A percentile compares a stretch with the other conserved stretches of the same genome.
Evolutionary conservation across 116 monocot genomes (phyloP).

Genomic region (Iris pallida): DNA sequence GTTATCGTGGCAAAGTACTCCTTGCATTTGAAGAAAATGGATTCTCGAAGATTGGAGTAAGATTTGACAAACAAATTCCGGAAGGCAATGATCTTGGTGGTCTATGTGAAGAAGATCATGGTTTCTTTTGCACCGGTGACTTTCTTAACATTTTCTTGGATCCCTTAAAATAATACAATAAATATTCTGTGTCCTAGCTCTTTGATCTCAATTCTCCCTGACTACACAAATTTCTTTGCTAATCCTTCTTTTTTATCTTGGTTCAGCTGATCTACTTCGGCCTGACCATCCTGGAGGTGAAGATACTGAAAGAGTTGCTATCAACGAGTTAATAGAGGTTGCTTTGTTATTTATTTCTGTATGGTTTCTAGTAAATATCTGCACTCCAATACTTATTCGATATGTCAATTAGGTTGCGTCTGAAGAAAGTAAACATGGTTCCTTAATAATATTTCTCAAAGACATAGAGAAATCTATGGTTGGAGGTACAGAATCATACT

Average conservation of each 20-base stretch:
- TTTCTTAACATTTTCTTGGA: not conserved
- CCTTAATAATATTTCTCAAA: constrained; percentile 65
- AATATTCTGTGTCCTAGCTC: not conserved
- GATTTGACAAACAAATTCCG: constrained; percentile 89
- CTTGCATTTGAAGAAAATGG: constrained; percentile 95
- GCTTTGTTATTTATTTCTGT: not conserved
- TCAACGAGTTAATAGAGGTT: constrained; percentile 81
- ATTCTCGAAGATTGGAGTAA: constrained; percentile 88
- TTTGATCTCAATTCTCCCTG: not conserved
- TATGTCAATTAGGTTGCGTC: constrained; percentile 44
- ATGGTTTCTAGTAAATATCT: not conserved
- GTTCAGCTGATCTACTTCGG: constrained; percentile 71
- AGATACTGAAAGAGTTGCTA: constrained; percentile 70
- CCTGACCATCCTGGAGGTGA: constrained; percentile 54
- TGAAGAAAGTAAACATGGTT: constrained; percentile 64
- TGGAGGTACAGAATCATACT: constrained; percentile 48
- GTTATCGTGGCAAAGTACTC: constrained; percentile 82
- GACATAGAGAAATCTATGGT: constrained; percentile 70
- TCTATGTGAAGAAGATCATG: constrained; percentile 92
- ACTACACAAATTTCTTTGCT: not conserved
- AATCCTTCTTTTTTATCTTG: not conserved
- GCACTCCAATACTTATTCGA: not conserved
- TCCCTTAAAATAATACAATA: not conserved
- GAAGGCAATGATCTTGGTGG: constrained; percentile 96
- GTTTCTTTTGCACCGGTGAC: constrained; percentile 86